A percentile compares a stretch with the other conserved stretches of the same genome.
Evolutionary conservation across 192 early-diverging fungal genomes (phyloP).

Genomic region (Linnemannia elongata): DNA sequence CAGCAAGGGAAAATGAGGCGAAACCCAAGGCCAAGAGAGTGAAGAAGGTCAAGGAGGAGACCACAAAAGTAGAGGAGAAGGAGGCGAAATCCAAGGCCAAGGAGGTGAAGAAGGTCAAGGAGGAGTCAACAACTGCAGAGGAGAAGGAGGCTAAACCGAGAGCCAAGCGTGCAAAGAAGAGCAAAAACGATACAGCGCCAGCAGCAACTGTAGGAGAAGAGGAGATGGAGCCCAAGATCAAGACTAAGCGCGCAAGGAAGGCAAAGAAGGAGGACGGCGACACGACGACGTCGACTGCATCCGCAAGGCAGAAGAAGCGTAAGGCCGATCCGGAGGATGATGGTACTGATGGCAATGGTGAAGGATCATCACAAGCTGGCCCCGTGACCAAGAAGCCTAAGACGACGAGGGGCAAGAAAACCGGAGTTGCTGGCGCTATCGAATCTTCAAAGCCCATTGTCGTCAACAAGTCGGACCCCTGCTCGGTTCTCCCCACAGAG

Average conservation of each 20-base stretch:
- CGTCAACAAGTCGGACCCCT: slow-evolving; percentile 27
- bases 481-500: slow-evolving; percentile 22
- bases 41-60: too few species aligned
- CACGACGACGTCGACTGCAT: background rate
- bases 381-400: background rate
- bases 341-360: background rate
- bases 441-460: background rate
- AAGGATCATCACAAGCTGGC: background rate
- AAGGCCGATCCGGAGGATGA: background rate
- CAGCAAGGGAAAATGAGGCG: background rate
- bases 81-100: background rate
- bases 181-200: background rate
- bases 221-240: background rate
- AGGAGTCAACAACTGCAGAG: background rate
- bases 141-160: background rate
- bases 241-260: background rate
- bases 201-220: background rate
- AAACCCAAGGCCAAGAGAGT: background rate
- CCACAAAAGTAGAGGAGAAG: too few species aligned
- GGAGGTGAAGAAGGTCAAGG: background rate
- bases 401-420: background rate
- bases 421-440: background rate
- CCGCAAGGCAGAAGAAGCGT: background rate
- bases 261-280: background rate
- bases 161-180: background rate